Percentiles rank a stretch among this genome's conserved stretches.
Evolutionary conservation across 2,329 filamentous ascomycete species (phyloP).

Genomic region (Paecilomyces sp.): DNA sequence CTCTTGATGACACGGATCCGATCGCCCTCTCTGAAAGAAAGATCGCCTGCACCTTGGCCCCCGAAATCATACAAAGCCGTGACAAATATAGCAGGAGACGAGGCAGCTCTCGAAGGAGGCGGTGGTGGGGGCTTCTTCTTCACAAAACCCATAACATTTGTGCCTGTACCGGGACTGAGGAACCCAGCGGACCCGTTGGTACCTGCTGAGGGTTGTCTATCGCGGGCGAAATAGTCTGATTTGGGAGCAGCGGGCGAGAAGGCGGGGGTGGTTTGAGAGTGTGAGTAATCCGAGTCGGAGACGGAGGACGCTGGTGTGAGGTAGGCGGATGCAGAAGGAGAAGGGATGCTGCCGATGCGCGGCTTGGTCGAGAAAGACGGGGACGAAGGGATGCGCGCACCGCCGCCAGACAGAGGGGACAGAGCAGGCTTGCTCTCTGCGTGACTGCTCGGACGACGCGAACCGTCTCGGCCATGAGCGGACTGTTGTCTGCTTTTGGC

Average conservation of each 20-base stretch:
- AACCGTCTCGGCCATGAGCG: constrained; percentile 41
- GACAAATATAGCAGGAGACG: constrained; percentile 49
- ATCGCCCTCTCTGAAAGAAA: constrained; percentile 71
- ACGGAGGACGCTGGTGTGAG: constrained; percentile 13
- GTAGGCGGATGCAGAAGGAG: neutral
- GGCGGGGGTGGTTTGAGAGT: constrained; percentile 16
- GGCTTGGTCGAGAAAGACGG: constrained; percentile 21
- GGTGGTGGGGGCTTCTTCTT: constrained; percentile 75
- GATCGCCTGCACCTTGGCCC: constrained; percentile 62
- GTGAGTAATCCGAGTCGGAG: constrained; percentile 12
- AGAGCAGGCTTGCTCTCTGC: constrained; percentile 17
- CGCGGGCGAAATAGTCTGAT: constrained; percentile 39
- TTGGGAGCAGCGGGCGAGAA: constrained; percentile 34
- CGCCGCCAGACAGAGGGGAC: constrained; percentile 16
- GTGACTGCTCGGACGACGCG: constrained; percentile 32
- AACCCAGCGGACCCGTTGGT: constrained; percentile 29
- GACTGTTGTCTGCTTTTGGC: constrained; percentile 56
- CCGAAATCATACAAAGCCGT: constrained; percentile 69
- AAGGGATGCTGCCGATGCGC: constrained; percentile 11
- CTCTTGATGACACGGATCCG: constrained; percentile 69
- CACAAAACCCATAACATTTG: constrained; percentile 27
- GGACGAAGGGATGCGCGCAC: constrained; percentile 18
- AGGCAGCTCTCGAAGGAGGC: constrained; percentile 58
- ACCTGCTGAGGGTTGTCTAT: constrained; percentile 33
- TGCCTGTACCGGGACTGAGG: constrained; percentile 21